Conservation (phyloP, 768 basidiomycete species). For the Plicaturopsis crispa region DNA sequence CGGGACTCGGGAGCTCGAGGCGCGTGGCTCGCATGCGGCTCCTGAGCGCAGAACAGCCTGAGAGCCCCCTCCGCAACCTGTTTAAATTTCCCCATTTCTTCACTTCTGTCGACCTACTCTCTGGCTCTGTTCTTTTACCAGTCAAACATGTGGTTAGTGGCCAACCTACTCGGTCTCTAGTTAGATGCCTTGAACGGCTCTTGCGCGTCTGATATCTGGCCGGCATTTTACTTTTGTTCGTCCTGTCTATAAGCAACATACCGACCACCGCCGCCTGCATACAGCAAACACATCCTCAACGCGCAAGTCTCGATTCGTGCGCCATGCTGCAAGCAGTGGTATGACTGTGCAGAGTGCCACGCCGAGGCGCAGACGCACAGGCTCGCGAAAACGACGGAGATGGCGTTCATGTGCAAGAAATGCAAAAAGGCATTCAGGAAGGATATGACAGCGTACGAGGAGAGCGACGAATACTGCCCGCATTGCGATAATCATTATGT, state of each 20-base stretch:
- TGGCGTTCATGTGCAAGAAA: slow-evolving; percentile 81
- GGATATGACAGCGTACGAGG: slow-evolving; percentile 87
- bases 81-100: too few species aligned
- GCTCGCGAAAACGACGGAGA: slow-evolving; percentile 73
- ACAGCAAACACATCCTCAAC: slow-evolving; percentile 93
- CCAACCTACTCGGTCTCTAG: too few species aligned
- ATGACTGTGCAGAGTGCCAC: slow-evolving; percentile 95
- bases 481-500: slow-evolving; percentile 99
- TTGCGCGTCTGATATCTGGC: too few species aligned
- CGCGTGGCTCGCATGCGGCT: too few species aligned
- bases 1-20: too few species aligned
- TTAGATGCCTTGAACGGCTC: too few species aligned
- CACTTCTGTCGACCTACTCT: too few species aligned
- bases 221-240: too few species aligned
- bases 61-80: too few species aligned
- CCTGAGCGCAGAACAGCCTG: too few species aligned
- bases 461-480: slow-evolving; percentile 97
- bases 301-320: slow-evolving; percentile 94
- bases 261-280: background rate
- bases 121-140: too few species aligned
- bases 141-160: too few species aligned
- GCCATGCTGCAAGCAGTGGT: slow-evolving; percentile 98
- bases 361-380: slow-evolving; percentile 72
- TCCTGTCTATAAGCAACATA: background rate
- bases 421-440: slow-evolving; percentile 96